These are phyloP conservation scores for Candida golubevii DNA, from an alignment of 805 yeast genomes.

Conservation along the genomic window DNA sequence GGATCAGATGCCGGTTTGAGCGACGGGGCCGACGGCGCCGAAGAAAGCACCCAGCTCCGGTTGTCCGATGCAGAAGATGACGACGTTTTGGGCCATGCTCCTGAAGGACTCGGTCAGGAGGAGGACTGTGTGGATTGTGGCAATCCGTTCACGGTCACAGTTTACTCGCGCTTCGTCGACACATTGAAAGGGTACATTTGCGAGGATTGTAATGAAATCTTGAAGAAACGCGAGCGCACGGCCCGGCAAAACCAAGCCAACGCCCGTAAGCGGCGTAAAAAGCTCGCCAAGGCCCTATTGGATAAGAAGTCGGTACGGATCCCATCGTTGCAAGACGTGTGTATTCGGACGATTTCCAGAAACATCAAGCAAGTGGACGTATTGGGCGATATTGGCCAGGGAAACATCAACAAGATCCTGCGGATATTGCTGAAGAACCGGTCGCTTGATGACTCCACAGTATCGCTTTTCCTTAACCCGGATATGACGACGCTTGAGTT, in stretches of 20 bases:
- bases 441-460: constrained; percentile 66
- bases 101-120: constrained; percentile 44
- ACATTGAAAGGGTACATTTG: constrained; percentile 64
- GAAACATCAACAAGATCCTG: constrained; percentile 67
- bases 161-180: constrained; percentile 54
- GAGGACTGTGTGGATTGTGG: constrained; percentile 65
- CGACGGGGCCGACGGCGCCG: constrained; percentile 8
- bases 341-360: constrained; percentile 62
- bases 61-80: constrained; percentile 10
- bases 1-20: background rate
- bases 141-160: constrained; percentile 53
- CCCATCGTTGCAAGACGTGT: constrained; percentile 76
- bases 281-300: constrained; percentile 77
- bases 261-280: constrained; percentile 71
- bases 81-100: constrained; percentile 20
- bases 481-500: constrained; percentile 56
- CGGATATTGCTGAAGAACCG: constrained; percentile 79
- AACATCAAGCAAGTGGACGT: constrained; percentile 73
- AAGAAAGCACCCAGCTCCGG: constrained; percentile 3
- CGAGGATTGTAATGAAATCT: constrained; percentile 49
- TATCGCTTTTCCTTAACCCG: constrained; percentile 68
- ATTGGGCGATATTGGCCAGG: constrained; percentile 80
- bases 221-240: constrained; percentile 39
- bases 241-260: constrained; percentile 51
- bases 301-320: constrained; percentile 61